Evolutionary conservation across 2,329 filamentous ascomycete species (phyloP), one percentile per base, ranked within the genome.

Genomic region (Fusarium drepaniforme): DNA sequence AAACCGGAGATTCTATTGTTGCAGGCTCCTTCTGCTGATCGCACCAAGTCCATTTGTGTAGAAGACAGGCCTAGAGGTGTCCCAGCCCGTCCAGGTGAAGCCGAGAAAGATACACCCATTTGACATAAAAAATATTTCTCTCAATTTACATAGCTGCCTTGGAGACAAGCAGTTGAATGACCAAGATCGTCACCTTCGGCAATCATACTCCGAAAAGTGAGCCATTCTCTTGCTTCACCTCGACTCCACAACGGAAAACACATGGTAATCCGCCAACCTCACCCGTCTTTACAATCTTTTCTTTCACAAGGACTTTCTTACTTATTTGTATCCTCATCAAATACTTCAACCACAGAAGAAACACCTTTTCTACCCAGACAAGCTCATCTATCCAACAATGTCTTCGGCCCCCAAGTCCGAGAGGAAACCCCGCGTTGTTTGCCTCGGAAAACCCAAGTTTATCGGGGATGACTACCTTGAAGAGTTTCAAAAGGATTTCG

Each of bases 401-500:
- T 56, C 51, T 53, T 56, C 37, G 2, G 64, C 0, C 18, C 8
- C n/a, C 16, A 13, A 25, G 0, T 4, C n/a, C 0, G 25, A 35
- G 1, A 66, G 30, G 63, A 85, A 84, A 73, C 84, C 84, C 15
- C 81, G 83, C 23, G 83, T 87, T 0, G 84, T 86, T 1, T 78
- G 75, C n/a, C 79, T 87, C 5, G 86, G 86, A 21, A 74, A 75
- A 5, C 85, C 85, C 9, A 81, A 81, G 33, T 86, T 79, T 67
- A 77, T 84, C 15, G 82, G 81, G 9, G 75, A 80, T 1, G 82
- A 85, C 16, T 88, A 85, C 57, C 78, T 87, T 1, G 72, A 79
- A n/a, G 75, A 78, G 0, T 87, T 86, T 69, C 60, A 75, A 25
- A 76, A 80, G 11, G 79, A 84, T 1, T 86, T 85, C 72, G 75